Conservation (phyloP, 2,329 filamentous ascomycete genomes). For the Beauveria medogensis region DNA sequence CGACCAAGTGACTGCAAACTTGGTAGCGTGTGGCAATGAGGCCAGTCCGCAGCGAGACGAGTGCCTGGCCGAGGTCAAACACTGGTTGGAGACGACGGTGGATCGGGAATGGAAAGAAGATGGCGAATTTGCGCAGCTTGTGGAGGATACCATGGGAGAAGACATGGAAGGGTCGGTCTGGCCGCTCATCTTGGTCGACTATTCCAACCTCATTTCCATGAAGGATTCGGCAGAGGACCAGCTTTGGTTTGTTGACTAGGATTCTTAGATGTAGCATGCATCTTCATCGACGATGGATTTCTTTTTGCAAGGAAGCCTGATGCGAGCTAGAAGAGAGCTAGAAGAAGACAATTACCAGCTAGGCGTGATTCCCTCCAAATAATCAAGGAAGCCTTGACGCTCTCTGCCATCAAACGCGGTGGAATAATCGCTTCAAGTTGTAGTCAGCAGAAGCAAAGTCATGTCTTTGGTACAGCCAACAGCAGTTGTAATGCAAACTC, state of each 20-base stretch:
- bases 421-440: too few species aligned
- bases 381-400: too few species aligned
- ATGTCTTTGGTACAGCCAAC: too few species aligned
- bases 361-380: too few species aligned
- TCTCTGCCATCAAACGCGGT: too few species aligned
- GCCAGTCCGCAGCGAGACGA: neutral
- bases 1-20: neutral
- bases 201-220: neutral
- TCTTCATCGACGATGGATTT: too few species aligned
- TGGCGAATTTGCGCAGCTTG: neutral
- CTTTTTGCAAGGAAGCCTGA: too few species aligned
- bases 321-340: too few species aligned
- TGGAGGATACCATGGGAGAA: neutral
- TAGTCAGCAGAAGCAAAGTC: too few species aligned
- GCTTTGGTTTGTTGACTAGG: conserved; percentile 3
- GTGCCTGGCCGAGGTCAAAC: neutral
- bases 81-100: neutral
- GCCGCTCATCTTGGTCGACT: conserved; percentile 1
- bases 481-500: too few species aligned
- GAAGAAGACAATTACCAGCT: too few species aligned
- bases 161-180: conserved; percentile 4
- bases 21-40: neutral
- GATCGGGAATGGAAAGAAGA: neutral
- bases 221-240: neutral
- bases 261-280: too few species aligned